Percentiles rank a stretch among this genome's conserved stretches.
Conservation (phyloP, 306 rosid genomes). For the Canavalia ensiformis region DNA sequence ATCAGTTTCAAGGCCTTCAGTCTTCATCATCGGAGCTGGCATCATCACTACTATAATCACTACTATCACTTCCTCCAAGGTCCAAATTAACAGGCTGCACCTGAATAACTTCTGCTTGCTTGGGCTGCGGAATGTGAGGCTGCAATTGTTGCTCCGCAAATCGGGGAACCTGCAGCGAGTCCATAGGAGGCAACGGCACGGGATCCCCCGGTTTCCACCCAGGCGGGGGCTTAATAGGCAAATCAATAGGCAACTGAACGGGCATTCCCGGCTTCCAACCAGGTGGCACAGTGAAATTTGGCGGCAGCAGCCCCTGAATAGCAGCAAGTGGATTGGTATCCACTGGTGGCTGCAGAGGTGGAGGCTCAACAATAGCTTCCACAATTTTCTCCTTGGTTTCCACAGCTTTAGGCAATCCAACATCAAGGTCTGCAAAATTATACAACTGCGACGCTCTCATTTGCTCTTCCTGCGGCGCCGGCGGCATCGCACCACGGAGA, state of each 20-base stretch:
- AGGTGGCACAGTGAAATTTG: conserved; percentile 76
- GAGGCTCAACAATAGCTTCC: conserved; percentile 79
- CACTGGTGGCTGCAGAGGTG: conserved; percentile 51
- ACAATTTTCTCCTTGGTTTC: conserved; percentile 72
- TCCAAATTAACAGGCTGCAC: conserved; percentile 91
- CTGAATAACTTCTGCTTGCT: conserved; percentile 79
- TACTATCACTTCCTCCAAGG: conserved; percentile 84
- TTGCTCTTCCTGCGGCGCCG: conserved; percentile 97
- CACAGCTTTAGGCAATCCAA: conserved; percentile 79
- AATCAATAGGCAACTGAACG: conserved; percentile 73
- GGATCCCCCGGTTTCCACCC: conserved; percentile 99
- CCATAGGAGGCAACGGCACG: conserved; percentile 80
- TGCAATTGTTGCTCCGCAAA: conserved; percentile 68
- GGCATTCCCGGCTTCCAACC: conserved; percentile 99
- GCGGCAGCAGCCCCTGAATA: conserved; percentile 81
- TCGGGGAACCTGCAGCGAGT: conserved; percentile 68
- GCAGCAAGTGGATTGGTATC: conserved; percentile 64
- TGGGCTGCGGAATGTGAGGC: conserved; percentile 66
- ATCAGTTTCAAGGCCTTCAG: conserved; percentile 47
- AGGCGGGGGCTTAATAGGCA: conserved; percentile 86
- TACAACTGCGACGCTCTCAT: conserved; percentile 95
- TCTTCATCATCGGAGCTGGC: conserved; percentile 89
- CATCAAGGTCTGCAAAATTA: conserved; percentile 83
- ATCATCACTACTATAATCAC: conserved; percentile 89
- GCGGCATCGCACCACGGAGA: conserved; percentile 89